phyloP scores from a whole-genome alignment of 1,284 basidiomycete genomes.

The Ceratobasidium theobromae region DNA sequence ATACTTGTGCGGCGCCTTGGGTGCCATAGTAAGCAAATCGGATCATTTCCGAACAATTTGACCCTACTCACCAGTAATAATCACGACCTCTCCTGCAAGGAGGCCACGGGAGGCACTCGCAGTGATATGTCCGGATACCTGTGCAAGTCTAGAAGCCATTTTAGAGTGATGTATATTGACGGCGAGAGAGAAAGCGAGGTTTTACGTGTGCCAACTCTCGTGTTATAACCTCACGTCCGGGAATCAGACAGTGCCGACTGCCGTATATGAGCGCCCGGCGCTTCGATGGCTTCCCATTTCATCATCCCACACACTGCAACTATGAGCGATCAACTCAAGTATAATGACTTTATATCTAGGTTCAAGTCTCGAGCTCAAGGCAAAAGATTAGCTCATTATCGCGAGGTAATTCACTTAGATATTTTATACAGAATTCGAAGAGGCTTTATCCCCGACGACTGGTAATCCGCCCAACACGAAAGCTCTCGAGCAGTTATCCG shows the following conservation, averaged over 20 bases:
- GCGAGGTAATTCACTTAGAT: neutral
- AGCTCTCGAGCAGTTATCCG: constrained; percentile 8
- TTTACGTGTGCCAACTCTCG: neutral
- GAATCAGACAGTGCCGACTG: neutral
- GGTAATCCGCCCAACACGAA: neutral
- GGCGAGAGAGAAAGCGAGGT: constrained; percentile 44
- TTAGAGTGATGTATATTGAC: constrained; percentile 38
- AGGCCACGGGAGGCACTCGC: constrained; percentile 63
- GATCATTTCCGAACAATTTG: constrained; percentile 30
- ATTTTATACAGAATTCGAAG: constrained; percentile 3
- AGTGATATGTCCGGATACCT: constrained; percentile 68
- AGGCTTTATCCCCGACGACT: neutral
- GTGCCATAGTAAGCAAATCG: constrained; percentile 12
- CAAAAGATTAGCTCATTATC: neutral
- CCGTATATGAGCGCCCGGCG: constrained; percentile 6
- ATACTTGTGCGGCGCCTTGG: constrained; percentile 73
- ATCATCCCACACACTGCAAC: neutral
- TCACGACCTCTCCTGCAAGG: constrained; percentile 75
- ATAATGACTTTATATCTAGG: constrained; percentile 9
- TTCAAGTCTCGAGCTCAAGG: constrained; percentile 17
- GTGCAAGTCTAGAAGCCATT: constrained; percentile 68
- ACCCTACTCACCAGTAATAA: constrained; percentile 68
- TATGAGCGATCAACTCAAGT: constrained; percentile 2
- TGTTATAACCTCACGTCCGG: constrained; percentile 10
- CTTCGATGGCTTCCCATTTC: neutral